These are phyloP conservation scores for Ophiocordyceps camponoti-floridani DNA, from an alignment of 2,329 filamentous ascomycete genomes.

Conservation along the genomic window DNA sequence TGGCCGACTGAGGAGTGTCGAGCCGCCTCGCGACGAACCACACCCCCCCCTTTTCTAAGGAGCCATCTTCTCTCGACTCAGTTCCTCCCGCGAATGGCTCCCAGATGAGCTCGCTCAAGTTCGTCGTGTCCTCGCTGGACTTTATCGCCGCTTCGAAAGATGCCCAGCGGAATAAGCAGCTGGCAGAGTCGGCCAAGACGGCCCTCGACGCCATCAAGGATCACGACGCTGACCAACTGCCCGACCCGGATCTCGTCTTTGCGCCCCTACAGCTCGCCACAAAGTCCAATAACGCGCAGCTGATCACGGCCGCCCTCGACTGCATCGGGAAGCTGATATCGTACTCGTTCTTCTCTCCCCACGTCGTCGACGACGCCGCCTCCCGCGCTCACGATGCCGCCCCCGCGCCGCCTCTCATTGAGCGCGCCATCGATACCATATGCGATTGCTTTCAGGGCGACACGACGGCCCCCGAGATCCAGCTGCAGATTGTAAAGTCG, in stretches of 20 bases:
- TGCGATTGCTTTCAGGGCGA: conserved; percentile 98
- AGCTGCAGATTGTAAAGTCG: conserved; percentile 96
- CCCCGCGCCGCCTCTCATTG: conserved; percentile 57
- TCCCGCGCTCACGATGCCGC: conserved; percentile 18
- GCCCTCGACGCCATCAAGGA: conserved; percentile 77
- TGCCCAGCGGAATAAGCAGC: conserved; percentile 67
- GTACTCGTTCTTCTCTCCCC: conserved; percentile 89
- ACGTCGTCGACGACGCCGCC: conserved; percentile 25
- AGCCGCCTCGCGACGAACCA: neutral
- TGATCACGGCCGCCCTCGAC: conserved; percentile 82
- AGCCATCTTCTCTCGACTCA: neutral
- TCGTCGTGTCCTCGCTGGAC: conserved; percentile 85
- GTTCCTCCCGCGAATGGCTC: conserved; percentile 26
- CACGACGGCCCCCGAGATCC: conserved; percentile 76
- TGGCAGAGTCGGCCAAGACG: conserved; percentile 64
- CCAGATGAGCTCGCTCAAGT: conserved; percentile 84
- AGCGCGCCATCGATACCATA: conserved; percentile 95
- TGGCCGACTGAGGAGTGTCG: too few relatives aligned
- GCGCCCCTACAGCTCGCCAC: conserved; percentile 80
- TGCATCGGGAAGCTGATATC: conserved; percentile 98
- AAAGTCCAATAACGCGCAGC: conserved; percentile 64
- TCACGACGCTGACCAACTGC: conserved; percentile 47
- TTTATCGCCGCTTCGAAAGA: conserved; percentile 84
- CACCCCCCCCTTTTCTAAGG: neutral
- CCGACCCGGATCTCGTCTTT: conserved; percentile 85